Percentiles rank a stretch among this genome's conserved stretches.
Evolutionary conservation across 257 asterid genomes (phyloP).

Genomic region (Solanum chaucha): DNA sequence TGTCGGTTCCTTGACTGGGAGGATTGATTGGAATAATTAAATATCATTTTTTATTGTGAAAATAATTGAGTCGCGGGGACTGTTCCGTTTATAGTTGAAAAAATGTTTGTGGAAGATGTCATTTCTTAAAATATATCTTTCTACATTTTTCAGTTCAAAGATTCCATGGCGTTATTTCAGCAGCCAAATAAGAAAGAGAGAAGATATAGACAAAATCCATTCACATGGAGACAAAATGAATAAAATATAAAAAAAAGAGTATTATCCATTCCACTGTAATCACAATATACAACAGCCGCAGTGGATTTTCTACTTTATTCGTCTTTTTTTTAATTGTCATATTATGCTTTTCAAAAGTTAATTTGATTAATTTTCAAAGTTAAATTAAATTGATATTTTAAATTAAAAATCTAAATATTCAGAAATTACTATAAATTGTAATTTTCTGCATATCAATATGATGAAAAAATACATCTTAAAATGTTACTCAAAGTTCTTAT

Average conservation of each 20-base stretch:
- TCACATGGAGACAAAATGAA: not conserved
- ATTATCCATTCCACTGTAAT: not conserved
- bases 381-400: no score
- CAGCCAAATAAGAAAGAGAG: not conserved
- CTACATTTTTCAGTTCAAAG: not conserved
- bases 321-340: no score
- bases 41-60: not conserved
- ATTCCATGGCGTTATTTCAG: not conserved
- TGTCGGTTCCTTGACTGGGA: not conserved
- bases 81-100: not conserved
- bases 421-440: no score
- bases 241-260: not conserved
- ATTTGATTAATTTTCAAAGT: no score
- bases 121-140: not conserved
- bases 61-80: not conserved
- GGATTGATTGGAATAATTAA: not conserved
- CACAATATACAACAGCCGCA: not conserved
- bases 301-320: no score
- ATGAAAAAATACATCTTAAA: no score
- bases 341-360: no score
- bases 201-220: not conserved
- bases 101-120: not conserved
- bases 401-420: no score
- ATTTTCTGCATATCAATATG: no score
- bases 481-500: no score